Percentiles rank a stretch among this genome's conserved stretches.
phyloP scores from a whole-genome alignment of 768 basidiomycete genomes.

The Scleroderma bovista region DNA sequence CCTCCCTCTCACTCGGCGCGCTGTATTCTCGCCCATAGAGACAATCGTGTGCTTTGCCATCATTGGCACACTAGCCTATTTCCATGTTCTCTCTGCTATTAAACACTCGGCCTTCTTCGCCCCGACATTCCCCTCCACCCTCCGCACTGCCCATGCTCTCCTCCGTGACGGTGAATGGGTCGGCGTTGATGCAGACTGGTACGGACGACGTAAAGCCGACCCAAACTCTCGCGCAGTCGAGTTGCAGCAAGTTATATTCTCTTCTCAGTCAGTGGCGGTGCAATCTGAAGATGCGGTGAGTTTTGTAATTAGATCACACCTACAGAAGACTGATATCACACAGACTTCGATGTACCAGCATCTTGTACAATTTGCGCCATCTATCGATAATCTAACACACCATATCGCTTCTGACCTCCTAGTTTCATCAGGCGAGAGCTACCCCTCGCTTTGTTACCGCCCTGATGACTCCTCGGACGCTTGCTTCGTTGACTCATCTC shows the following conservation, averaged over 20 bases:
- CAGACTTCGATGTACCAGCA: constrained; percentile 29
- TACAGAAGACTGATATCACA: neutral
- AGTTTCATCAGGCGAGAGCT: constrained; percentile 40
- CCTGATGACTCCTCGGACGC: constrained; percentile 20
- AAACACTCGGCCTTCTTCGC: constrained; percentile 83
- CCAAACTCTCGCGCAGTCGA: constrained; percentile 42
- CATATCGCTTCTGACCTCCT: constrained; percentile 39
- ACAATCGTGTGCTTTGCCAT: constrained; percentile 88
- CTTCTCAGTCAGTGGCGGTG: constrained; percentile 34
- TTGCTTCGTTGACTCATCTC: constrained; percentile 38
- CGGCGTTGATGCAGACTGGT: constrained; percentile 52
- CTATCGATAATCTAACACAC: constrained; percentile 43
- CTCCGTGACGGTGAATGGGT: constrained; percentile 58
- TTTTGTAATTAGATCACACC: neutral
- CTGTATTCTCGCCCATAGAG: constrained; percentile 77
- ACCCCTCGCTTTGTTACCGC: constrained; percentile 48
- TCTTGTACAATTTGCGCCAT: constrained; percentile 37
- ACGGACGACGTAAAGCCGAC: constrained; percentile 27
- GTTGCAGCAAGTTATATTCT: constrained; percentile 70
- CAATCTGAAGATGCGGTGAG: constrained; percentile 35
- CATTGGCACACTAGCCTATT: constrained; percentile 89
- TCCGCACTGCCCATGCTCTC: constrained; percentile 53
- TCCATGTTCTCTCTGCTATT: constrained; percentile 86
- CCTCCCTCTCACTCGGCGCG: constrained; percentile 64
- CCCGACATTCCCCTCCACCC: constrained; percentile 40